These are phyloP conservation scores for Phytophthora ramorum DNA, from an alignment of 352 stramenopile species.

Conservation along the genomic window DNA sequence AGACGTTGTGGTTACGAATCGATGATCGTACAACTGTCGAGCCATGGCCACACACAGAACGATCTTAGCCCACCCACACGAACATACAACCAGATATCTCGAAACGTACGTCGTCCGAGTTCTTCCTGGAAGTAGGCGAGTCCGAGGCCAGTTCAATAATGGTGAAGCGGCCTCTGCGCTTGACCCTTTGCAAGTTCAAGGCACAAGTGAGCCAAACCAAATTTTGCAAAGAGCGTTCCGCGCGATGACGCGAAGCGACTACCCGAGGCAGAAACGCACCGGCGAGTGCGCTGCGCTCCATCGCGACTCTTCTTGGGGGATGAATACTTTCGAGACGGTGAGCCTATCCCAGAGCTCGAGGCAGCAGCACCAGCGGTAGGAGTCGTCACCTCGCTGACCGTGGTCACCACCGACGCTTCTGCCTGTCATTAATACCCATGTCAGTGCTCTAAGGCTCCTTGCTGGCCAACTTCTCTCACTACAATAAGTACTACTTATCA, in stretches of 20 bases:
- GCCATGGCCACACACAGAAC: constrained; percentile 12
- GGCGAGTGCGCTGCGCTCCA: constrained; percentile 29
- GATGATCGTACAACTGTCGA: constrained; percentile 43
- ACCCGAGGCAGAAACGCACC: constrained; percentile 30
- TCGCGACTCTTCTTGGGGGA: constrained; percentile 45
- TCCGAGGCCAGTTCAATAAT: constrained; percentile 83
- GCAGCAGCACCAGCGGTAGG: constrained; percentile 9
- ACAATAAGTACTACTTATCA: constrained; percentile 5
- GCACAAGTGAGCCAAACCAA: constrained; percentile 19
- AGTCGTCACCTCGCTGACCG: constrained; percentile 13
- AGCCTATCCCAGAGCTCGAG: constrained; percentile 10
- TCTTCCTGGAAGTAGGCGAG: constrained; percentile 59
- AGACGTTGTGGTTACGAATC: constrained; percentile 59
- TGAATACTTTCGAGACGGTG: constrained; percentile 41
- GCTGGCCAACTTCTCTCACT: background rate
- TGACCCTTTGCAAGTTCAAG: constrained; percentile 47
- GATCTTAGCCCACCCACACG: constrained; percentile 4
- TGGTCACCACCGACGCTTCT: constrained; percentile 18
- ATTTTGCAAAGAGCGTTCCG: constrained; percentile 16
- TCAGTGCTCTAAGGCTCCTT: background rate
- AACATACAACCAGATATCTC: background rate
- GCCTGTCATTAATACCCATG: constrained; percentile 16
- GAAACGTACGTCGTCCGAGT: constrained; percentile 57
- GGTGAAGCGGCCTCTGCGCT: constrained; percentile 83
- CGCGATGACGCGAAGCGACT: constrained; percentile 26